Evolutionary conservation across 495 filamentous ascomycete genomes (phyloP).

Genomic region (Evansstolkia leycettana): DNA sequence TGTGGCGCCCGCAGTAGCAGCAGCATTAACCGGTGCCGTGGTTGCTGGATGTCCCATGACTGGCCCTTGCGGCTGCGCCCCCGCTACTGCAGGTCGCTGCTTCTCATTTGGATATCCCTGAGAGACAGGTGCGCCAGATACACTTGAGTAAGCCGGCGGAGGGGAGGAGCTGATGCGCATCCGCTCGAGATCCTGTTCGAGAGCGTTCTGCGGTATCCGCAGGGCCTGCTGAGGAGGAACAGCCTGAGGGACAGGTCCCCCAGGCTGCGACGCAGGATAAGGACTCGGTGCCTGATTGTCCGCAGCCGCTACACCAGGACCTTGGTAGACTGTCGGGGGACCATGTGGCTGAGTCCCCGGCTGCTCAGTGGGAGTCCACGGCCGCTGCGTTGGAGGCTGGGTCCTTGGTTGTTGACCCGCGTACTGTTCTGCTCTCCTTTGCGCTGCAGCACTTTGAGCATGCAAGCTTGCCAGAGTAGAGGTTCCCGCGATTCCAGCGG

Average conservation of each 20-base stretch:
- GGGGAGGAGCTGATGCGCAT: constrained; percentile 76
- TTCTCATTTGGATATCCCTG: constrained; percentile 75
- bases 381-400: constrained; percentile 44
- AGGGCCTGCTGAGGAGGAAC: constrained; percentile 16
- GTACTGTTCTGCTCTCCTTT: constrained; percentile 67
- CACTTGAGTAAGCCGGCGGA: constrained; percentile 83
- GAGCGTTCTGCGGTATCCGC: constrained; percentile 39
- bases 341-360: constrained; percentile 84
- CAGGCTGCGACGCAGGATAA: constrained; percentile 19
- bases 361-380: constrained; percentile 93
- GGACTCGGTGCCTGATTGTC: constrained; percentile 13
- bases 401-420: constrained; percentile 34
- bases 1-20: constrained; percentile 12
- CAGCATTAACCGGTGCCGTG: constrained; percentile 16
- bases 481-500: constrained; percentile 75
- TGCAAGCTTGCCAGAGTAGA: constrained; percentile 69
- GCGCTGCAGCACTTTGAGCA: constrained; percentile 70
- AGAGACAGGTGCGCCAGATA: constrained; percentile 39
- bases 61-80: constrained; percentile 9
- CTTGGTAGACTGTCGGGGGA: constrained; percentile 88
- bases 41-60: constrained; percentile 15
- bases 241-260: constrained; percentile 14
- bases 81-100: constrained; percentile 26
- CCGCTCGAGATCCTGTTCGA: constrained; percentile 80
- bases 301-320: constrained; percentile 44